Percentiles rank a stretch among this genome's conserved stretches.
Evolutionary conservation across 805 yeast species (phyloP).

Genomic region (Starmerella cellae): DNA sequence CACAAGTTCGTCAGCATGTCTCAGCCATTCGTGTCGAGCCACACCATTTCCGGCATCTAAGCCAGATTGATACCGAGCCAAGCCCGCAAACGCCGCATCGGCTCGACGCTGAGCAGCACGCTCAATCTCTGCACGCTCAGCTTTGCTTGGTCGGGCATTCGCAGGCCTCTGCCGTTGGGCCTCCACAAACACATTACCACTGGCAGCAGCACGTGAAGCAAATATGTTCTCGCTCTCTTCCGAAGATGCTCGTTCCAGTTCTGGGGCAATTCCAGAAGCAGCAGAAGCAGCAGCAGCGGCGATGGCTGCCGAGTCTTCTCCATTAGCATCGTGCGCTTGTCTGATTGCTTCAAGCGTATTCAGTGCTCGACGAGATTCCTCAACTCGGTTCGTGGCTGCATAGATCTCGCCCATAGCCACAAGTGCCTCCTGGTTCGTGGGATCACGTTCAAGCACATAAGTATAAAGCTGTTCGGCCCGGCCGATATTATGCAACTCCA

Average conservation of each 20-base stretch:
- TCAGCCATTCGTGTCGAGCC: constrained; percentile 71
- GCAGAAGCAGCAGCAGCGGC: background rate
- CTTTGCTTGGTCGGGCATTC: constrained; percentile 14
- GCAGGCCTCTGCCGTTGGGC: constrained; percentile 1
- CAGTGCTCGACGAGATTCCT: constrained; percentile 22
- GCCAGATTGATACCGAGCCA: constrained; percentile 40
- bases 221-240: background rate
- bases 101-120: constrained; percentile 40
- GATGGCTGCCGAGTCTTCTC: background rate
- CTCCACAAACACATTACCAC: constrained; percentile 11
- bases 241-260: no score
- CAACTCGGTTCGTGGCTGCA: constrained; percentile 31
- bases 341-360: constrained; percentile 11
- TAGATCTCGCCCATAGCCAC: constrained; percentile 72
- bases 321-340: background rate
- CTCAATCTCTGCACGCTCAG: constrained; percentile 33
- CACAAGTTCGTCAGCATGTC: constrained; percentile 65
- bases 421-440: constrained; percentile 52
- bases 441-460: constrained; percentile 21
- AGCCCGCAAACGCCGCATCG: constrained; percentile 28
- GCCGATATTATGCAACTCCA: constrained; percentile 43
- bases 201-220: background rate
- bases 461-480: constrained; percentile 25
- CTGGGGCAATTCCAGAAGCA: no score
- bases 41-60: constrained; percentile 39